A percentile compares a stretch with the other conserved stretches of the same genome.
Evolutionary conservation across 176 grass and related monocot genomes (phyloP).

Genomic region (Triticum urartu): DNA sequence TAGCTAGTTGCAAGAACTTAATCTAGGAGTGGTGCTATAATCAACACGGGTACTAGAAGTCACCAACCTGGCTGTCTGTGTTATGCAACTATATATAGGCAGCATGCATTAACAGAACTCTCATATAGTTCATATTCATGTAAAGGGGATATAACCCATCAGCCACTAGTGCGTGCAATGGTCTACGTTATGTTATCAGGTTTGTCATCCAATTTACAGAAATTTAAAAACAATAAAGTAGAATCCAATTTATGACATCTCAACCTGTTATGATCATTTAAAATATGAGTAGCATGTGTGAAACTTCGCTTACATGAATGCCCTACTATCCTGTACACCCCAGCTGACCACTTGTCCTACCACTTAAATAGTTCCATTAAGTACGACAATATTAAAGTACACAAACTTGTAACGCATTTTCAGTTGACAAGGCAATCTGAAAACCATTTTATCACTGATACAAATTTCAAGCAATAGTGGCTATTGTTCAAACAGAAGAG

Average conservation of each 20-base stretch:
- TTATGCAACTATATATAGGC: background rate
- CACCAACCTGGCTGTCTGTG: background rate
- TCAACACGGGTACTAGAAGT: background rate
- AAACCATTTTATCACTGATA: no score
- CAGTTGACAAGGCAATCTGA: background rate
- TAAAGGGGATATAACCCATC: background rate
- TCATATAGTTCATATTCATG: background rate
- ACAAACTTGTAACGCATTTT: background rate
- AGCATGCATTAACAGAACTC: background rate
- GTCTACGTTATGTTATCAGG: background rate
- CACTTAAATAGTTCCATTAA: background rate
- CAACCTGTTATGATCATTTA: background rate
- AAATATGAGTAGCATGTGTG: background rate
- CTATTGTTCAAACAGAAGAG: background rate
- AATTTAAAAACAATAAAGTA: background rate
- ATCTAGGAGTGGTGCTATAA: background rate
- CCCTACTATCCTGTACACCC: background rate
- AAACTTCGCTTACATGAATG: background rate
- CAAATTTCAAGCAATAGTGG: background rate
- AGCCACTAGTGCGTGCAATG: background rate
- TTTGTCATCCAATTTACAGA: background rate
- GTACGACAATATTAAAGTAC: background rate
- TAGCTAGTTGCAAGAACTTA: background rate
- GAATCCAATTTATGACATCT: background rate
- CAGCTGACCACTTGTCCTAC: background rate